Conservation (phyloP, 371 early-diverging fungal species). For the Lichtheimia ornata region DNA sequence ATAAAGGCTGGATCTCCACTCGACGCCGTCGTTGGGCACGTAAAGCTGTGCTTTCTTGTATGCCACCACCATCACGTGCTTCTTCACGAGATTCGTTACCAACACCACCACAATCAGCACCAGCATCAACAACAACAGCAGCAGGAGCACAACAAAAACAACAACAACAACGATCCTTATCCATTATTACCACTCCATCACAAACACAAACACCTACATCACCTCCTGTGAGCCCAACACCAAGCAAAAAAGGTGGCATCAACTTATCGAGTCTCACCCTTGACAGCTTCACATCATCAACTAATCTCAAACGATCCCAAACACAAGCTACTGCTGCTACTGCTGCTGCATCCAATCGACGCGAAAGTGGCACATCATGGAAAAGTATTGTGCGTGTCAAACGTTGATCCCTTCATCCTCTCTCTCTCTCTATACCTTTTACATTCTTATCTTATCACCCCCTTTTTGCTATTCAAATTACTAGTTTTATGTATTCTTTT, state of each 20-base stretch:
- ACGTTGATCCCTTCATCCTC: not conserved
- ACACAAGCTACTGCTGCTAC: not conserved
- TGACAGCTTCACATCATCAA: not conserved
- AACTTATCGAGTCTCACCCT: slow-evolving; percentile 27
- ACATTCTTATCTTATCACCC: not conserved
- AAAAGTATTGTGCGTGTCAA: slow-evolving; percentile 10
- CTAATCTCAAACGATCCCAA: not conserved
- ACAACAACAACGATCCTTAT: no score
- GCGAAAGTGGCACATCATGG: slow-evolving; percentile 7
- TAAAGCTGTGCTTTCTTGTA: slow-evolving; percentile 9
- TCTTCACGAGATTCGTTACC: not conserved
- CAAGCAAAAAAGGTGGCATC: not conserved
- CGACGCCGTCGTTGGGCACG: slow-evolving; percentile 25
- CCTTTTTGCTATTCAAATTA: not conserved
- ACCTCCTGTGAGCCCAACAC: not conserved
- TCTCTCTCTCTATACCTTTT: not conserved
- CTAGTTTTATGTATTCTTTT: not conserved
- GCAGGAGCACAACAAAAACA: not conserved
- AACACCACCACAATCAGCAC: not conserved
- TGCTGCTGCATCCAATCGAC: not conserved
- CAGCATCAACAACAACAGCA: not conserved
- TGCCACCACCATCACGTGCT: not conserved
- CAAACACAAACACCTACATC: not conserved
- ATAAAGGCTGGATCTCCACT: slow-evolving; percentile 22
- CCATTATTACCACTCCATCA: no score